Base-by-base conservation (phyloP, 2,329 filamentous ascomycete genomes). In the Fusarium circinatum region DNA sequence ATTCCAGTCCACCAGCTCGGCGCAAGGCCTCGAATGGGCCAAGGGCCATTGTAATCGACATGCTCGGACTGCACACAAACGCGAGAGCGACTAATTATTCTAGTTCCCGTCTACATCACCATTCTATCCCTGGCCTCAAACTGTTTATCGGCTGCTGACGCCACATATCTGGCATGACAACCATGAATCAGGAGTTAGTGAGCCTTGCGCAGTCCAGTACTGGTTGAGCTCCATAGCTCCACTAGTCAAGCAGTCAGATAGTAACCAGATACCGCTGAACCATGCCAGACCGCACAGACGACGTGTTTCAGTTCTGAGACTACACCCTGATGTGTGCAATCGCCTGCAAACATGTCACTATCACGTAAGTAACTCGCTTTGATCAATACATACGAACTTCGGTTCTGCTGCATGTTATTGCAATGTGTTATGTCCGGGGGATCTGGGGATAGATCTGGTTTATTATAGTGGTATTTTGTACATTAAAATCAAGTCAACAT, bases 1-100 rank as follows among this genome's bases (percentile, higher is more conserved):
- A 47, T 45, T 58, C 70, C 66, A 65, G 66, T 74, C 69, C 67
- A 72, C 70, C 68, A 77, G 65, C 68, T 78, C 78, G 79, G 79
- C 71, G 75, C 51, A 79, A 73, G 65, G 57, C 64, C 79, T 80
- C 71, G 62, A 80, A 79, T 66, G 57, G 78, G 79, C 47, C 74
- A 79, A 79, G 78, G 73, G 70, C 59, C 49, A 75, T 73, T 68
- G 60, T 58, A 64, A 62, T 70, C 62, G 60, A 64, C 76, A 64
- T 68, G 54, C 64, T 55, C 63, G 69, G 57, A 71, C 65, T 68
- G 51, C 65, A n/a, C 42, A 51, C 32, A 59, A 68, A 68, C 56
- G 55, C 57, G 65, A 78, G 55, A 45, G 54, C 48, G 47, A 45
- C 71, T 55, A 48, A n/a, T 30, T 48, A 42, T 55, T 55, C 36